Conservation (phyloP, 139 green algal species). For the Pycnococcus provasolii region DNA sequence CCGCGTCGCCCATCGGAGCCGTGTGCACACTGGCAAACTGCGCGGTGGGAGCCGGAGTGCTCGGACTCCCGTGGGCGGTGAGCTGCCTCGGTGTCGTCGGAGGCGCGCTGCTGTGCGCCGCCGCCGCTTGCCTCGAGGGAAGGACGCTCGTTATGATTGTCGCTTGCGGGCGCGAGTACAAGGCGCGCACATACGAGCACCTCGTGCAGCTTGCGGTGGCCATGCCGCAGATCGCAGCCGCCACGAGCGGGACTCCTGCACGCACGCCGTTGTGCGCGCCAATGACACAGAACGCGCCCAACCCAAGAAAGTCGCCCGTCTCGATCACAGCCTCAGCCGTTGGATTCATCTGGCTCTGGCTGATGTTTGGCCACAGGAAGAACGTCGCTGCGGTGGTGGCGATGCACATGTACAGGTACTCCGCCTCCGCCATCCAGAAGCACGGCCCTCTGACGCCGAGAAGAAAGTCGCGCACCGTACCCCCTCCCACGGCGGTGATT, state of each 20-base stretch:
- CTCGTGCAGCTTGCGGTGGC: constrained; percentile 6
- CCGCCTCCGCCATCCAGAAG: constrained; percentile 29
- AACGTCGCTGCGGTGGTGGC: constrained; percentile 14
- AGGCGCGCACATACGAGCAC: not conserved
- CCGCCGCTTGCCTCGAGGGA: not conserved
- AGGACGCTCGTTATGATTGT: not conserved
- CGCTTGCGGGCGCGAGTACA: not conserved
- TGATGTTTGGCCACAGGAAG: constrained; percentile 8
- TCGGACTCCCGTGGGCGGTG: not conserved
- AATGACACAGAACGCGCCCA: constrained; percentile 26
- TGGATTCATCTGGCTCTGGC: not conserved
- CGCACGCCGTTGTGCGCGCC: constrained; percentile 22
- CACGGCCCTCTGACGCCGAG: constrained; percentile 7
- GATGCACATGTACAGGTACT: constrained; percentile 22
- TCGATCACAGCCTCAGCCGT: constrained; percentile 15
- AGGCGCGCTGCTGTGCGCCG: not conserved
- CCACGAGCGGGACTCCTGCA: not conserved
- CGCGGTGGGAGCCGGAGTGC: constrained; percentile 5
- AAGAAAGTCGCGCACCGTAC: constrained; percentile 24
- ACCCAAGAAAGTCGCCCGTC: constrained; percentile 11
- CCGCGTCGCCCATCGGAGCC: not conserved
- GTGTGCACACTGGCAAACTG: constrained; percentile 3
- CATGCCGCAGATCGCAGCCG: constrained; percentile 15
- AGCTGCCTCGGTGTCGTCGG: not conserved
- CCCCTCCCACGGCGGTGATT: constrained; percentile 28